Evolutionary conservation across 805 yeast genomes (phyloP).

Genomic region (Candida insectorum): DNA sequence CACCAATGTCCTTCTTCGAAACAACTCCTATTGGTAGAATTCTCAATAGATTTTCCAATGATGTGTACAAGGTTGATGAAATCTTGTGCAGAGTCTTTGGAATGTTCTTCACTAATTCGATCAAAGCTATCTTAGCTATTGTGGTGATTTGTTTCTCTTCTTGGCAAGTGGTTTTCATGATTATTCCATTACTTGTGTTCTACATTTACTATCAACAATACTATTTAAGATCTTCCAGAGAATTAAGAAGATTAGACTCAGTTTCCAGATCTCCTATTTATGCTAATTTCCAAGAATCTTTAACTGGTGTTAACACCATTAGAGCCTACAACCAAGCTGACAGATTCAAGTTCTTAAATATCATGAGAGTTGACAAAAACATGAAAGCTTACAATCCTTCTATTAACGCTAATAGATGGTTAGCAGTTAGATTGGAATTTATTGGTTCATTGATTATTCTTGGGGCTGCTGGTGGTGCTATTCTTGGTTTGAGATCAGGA

Average conservation of each 20-base stretch:
- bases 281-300: conserved; percentile 81
- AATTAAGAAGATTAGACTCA: conserved; percentile 77
- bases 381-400: conserved; percentile 92
- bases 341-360: conserved; percentile 63
- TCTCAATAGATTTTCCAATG: conserved; percentile 86
- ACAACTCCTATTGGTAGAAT: conserved; percentile 94
- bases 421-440: conserved; percentile 90
- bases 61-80: conserved; percentile 86
- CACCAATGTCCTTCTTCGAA: conserved; percentile 95
- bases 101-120: conserved; percentile 59
- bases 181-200: conserved; percentile 64
- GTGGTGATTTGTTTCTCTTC: conserved; percentile 80
- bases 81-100: conserved; percentile 65
- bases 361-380: conserved; percentile 74
- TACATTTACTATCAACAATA: conserved; percentile 74
- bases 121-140: conserved; percentile 71
- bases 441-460: conserved; percentile 87
- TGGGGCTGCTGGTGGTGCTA: conserved; percentile 79
- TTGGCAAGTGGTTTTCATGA: conserved; percentile 75
- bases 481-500: conserved; percentile 66
- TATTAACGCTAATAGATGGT: conserved; percentile 93
- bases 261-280: conserved; percentile 76
- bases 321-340: conserved; percentile 68
- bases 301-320: conserved; percentile 71
- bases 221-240: conserved; percentile 75